Evolutionary conservation across 306 rosid species (phyloP).

Genomic region (Inga oerstediana): DNA sequence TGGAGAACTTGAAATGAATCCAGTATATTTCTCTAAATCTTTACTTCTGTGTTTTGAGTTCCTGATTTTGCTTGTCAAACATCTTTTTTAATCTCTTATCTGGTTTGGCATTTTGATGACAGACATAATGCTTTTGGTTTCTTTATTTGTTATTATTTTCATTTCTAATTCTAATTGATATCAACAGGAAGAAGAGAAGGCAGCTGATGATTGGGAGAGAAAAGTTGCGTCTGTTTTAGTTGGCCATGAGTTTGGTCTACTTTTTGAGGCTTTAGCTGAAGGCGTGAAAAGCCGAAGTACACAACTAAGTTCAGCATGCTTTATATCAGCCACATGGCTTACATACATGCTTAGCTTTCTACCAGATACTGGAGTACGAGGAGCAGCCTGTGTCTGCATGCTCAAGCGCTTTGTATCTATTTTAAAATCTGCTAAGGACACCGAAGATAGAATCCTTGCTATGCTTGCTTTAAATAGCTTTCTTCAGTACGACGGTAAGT

Average conservation of each 20-base stretch:
- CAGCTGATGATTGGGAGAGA: conserved; percentile 85
- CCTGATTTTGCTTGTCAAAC: conserved; percentile 26
- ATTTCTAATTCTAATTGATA: conserved; percentile 24
- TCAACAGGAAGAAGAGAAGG: conserved; percentile 78
- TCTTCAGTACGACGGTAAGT: conserved; percentile 72
- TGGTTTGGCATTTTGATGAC: not conserved
- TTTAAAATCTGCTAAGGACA: conserved; percentile 63
- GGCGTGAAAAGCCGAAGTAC: conserved; percentile 70
- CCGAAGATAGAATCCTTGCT: conserved; percentile 78
- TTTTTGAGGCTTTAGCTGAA: conserved; percentile 90
- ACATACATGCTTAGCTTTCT: conserved; percentile 68
- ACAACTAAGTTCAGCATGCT: conserved; percentile 70
- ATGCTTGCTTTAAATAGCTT: conserved; percentile 79
- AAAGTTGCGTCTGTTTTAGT: conserved; percentile 75
- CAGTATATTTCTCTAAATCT: conserved; percentile 48
- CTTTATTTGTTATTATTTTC: not conserved
- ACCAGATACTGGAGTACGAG: conserved; percentile 86
- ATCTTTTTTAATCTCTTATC: conserved; percentile 6
- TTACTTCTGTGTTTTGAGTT: conserved; percentile 20
- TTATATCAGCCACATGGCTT: conserved; percentile 87
- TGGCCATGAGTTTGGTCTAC: conserved; percentile 83
- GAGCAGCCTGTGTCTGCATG: conserved; percentile 77
- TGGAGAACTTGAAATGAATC: conserved; percentile 49
- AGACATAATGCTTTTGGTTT: conserved; percentile 4
- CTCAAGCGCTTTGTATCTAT: conserved; percentile 69